These are phyloP conservation scores for Solanum medicagineum DNA, from an alignment of 257 asterid species.

Conservation along the genomic window DNA sequence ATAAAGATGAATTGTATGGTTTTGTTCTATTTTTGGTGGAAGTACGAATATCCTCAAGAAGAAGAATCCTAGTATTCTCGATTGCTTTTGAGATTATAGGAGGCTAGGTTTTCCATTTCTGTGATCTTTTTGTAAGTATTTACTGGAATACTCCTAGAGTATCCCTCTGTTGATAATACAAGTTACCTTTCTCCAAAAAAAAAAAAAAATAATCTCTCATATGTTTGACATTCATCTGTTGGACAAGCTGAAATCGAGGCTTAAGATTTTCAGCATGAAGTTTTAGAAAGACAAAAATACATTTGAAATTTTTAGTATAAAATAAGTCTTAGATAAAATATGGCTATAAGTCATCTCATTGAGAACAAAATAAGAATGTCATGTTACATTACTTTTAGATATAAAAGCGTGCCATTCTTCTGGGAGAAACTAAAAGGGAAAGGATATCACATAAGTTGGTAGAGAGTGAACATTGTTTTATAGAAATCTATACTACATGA, in stretches of 20 bases:
- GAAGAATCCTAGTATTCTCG: too few species aligned
- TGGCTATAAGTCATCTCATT: not conserved
- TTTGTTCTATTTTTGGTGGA: too few species aligned
- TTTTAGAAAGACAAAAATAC: not conserved
- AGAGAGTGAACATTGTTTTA: not conserved
- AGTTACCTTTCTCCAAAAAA: too few species aligned
- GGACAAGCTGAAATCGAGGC: conserved; percentile 67
- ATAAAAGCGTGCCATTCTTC: not conserved
- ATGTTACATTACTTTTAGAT: not conserved
- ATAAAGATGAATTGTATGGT: too few species aligned
- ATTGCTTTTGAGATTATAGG: too few species aligned
- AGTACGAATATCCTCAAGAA: too few species aligned
- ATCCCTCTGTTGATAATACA: too few species aligned
- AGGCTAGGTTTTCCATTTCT: too few species aligned
- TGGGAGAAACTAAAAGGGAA: not conserved
- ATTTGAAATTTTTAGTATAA: not conserved
- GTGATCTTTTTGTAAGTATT: too few species aligned
- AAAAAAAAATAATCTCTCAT: not conserved
- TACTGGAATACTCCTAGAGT: too few species aligned
- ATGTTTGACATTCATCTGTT: conserved; percentile 11
- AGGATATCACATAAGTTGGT: not conserved
- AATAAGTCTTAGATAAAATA: not conserved
- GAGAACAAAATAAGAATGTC: not conserved
- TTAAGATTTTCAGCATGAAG: conserved; percentile 37
- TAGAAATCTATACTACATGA: not conserved